Evolutionary conservation across 257 asterid species (phyloP), one percentile per base, ranked within the genome.

Genomic region (Rehmannia glutinosa): DNA sequence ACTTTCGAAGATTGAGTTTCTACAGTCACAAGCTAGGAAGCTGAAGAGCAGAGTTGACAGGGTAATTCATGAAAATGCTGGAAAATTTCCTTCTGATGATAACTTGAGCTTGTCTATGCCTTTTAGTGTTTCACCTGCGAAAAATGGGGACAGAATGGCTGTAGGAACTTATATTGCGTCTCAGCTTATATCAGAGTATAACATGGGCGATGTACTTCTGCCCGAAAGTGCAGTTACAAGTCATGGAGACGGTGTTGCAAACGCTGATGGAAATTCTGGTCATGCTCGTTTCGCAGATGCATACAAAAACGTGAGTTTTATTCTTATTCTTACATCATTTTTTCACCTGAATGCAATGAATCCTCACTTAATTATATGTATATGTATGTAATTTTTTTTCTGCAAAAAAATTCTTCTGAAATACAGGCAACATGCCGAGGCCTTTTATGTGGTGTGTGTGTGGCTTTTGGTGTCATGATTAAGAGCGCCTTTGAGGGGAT

Each of bases 21-120:
- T 88, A 43, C 82, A 80, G 73, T 75, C 86, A 17, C 82, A 70
- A 64, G 80, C 80, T 63, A 64, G 65, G 61, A 62, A 55, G 17
- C 68, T 84, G 81, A 86, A 71, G 84, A 60, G 73, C 79, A 83
- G 83, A 72, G 58, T 70, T 17, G 71, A 64, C 51, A 74, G 57
- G 75, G 82, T 86, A 73, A 77, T 53, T 50, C 58, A 49, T 39
- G 89, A 87, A 68, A 72, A 83, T 80, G 74, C 79, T n/a, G 86
- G 62, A 15, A 75, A 66, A 71, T 45, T 78, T 60, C 62, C 78
- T 73, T 52, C 13, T 8, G 65, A 28, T 5, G 84, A 76, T 66
- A 52, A 59, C 52, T 57, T 33, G 58, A 72, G 58, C 75, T 42
- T 72, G 57, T 63, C 66, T 39, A 64, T 64, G 75, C 78, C 78